phyloP scores from a whole-genome alignment of 2,329 filamentous ascomycete species.

The Tolypocladium guangdongense region DNA sequence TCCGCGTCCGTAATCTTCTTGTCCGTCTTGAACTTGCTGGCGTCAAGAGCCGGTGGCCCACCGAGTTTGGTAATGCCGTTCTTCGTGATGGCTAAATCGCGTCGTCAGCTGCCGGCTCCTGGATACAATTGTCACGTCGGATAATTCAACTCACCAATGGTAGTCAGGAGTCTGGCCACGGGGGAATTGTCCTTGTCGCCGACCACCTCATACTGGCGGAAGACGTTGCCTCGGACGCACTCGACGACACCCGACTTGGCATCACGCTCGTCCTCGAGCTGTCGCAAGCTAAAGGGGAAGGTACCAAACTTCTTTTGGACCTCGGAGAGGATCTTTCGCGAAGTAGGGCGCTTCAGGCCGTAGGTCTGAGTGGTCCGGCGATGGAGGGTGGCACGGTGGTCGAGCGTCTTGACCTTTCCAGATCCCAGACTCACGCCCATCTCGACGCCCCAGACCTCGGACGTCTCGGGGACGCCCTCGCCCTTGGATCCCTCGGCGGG shows the following conservation, averaged over 20 bases:
- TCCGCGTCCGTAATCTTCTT: conserved; percentile 98
- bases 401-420: conserved; percentile 89
- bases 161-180: conserved; percentile 81
- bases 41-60: conserved; percentile 62
- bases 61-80: conserved; percentile 86
- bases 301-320: conserved; percentile 94
- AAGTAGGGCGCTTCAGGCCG: conserved; percentile 86
- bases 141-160: conserved; percentile 60
- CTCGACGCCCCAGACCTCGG: conserved; percentile 97
- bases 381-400: conserved; percentile 83
- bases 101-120: not conserved
- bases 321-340: conserved; percentile 84
- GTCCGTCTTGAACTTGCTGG: conserved; percentile 79
- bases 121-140: too few relatives aligned
- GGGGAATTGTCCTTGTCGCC: conserved; percentile 83
- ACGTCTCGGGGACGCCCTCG: conserved; percentile 76
- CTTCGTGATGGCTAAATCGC: conserved; percentile 74
- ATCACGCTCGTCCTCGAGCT: conserved; percentile 91
- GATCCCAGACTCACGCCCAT: conserved; percentile 82
- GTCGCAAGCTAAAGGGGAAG: conserved; percentile 95
- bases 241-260: conserved; percentile 95
- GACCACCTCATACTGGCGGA: conserved; percentile 92
- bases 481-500: conserved; percentile 81
- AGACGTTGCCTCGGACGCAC: conserved; percentile 84
- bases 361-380: conserved; percentile 88